Percentiles rank a stretch among this genome's conserved stretches.
Evolutionary conservation across 345 rosid species (phyloP).

Genomic region (Nasturtium officinale): DNA sequence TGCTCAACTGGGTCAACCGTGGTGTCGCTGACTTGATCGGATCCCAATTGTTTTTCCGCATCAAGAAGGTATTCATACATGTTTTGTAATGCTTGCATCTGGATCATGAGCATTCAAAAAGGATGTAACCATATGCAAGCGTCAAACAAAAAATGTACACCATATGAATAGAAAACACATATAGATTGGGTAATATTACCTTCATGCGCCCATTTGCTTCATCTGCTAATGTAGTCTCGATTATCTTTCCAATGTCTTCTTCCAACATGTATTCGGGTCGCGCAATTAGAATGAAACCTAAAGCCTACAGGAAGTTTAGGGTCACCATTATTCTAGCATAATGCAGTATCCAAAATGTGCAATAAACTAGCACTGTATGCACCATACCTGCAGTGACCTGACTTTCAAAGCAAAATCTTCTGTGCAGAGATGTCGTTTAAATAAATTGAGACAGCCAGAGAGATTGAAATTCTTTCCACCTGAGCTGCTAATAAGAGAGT

Average conservation of each 20-base stretch:
- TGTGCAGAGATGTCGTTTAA: constrained; percentile 71
- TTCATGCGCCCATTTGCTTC: constrained; percentile 76
- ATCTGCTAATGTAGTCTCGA: constrained; percentile 73
- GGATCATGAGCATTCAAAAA: constrained; percentile 46
- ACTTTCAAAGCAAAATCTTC: constrained; percentile 85
- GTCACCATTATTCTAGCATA: constrained; percentile 28
- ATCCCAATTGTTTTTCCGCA: constrained; percentile 89
- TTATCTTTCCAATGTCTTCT: constrained; percentile 79
- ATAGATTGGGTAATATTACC: constrained; percentile 50
- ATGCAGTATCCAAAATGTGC: constrained; percentile 18
- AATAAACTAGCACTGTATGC: constrained; percentile 1
- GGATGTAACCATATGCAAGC: constrained; percentile 9
- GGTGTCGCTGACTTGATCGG: constrained; percentile 55
- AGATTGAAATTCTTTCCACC: constrained; percentile 57
- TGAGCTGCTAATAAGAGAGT: constrained; percentile 61
- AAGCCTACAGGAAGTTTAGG: constrained; percentile 63
- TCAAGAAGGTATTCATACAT: constrained; percentile 95
- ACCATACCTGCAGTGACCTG: constrained; percentile 89
- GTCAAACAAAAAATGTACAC: constrained; percentile 15
- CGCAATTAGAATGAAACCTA: constrained; percentile 92
- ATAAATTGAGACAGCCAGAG: constrained; percentile 64
- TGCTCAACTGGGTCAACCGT: constrained; percentile 50
- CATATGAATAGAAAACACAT: constrained; percentile 12
- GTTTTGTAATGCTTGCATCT: constrained; percentile 95
- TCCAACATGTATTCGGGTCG: constrained; percentile 98